Evolutionary conservation across 2,329 filamentous ascomycete species (phyloP).

Genomic region (Botryotinia calthae): DNA sequence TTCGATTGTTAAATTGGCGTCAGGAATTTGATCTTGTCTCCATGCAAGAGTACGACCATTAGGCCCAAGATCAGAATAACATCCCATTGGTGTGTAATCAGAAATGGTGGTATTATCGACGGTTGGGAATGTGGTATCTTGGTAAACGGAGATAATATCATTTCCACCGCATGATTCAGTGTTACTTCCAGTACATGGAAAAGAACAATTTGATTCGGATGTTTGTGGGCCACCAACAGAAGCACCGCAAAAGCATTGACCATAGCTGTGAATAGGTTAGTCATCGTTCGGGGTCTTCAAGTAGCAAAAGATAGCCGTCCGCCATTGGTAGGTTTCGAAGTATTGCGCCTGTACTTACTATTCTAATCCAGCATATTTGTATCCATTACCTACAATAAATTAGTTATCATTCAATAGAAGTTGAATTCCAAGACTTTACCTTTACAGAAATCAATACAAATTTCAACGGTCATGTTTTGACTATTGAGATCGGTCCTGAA

Average conservation of each 20-base stretch:
- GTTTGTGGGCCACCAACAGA: conserved; percentile 38
- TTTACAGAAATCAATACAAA: conserved; percentile 41
- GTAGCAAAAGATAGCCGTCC: neutral
- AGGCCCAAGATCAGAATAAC: conserved; percentile 42
- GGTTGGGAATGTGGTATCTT: conserved; percentile 39
- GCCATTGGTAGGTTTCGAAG: neutral
- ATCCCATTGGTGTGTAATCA: conserved; percentile 40
- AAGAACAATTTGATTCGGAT: conserved; percentile 32
- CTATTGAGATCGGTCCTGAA: conserved; percentile 34
- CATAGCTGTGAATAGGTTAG: conserved; percentile 26
- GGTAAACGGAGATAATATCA: conserved; percentile 36
- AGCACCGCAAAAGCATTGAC: conserved; percentile 38
- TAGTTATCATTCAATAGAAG: neutral
- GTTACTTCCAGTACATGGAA: conserved; percentile 31
- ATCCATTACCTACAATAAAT: conserved; percentile 35
- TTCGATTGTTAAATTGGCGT: conserved; percentile 37
- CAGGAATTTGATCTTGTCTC: conserved; percentile 39
- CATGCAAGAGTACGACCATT: conserved; percentile 33
- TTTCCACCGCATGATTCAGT: conserved; percentile 33
- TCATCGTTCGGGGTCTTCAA: neutral
- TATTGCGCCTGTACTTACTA: conserved; percentile 27
- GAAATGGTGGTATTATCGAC: conserved; percentile 34
- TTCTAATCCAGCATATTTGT: conserved; percentile 40
- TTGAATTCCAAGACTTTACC: conserved; percentile 23
- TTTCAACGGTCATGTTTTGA: conserved; percentile 40